Conservation (phyloP, 2,329 filamentous ascomycete species). For the Colletotrichum gigasporum region DNA sequence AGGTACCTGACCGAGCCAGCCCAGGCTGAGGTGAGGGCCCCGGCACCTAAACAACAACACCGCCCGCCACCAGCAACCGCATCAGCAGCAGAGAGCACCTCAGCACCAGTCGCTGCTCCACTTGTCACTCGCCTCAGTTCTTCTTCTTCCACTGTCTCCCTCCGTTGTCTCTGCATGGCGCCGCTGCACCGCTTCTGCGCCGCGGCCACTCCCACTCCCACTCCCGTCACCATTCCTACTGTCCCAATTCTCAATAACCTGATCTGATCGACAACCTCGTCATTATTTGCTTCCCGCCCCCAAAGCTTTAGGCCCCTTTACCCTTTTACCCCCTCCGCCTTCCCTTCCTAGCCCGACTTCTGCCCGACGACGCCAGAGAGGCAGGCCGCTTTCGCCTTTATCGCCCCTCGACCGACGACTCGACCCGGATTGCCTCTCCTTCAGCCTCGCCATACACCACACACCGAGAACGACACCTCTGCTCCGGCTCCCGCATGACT, state of each 20-base stretch:
- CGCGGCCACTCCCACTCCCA: slow-evolving; percentile 6
- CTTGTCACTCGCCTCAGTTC: not conserved
- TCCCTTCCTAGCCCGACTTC: not conserved
- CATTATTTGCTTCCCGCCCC: slow-evolving; percentile 1
- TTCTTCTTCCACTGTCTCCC: too few relatives aligned
- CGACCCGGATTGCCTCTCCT: not conserved
- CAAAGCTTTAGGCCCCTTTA: not conserved
- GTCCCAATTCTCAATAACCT: not conserved
- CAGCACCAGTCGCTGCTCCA: not conserved
- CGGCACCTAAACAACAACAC: slow-evolving; percentile 10
- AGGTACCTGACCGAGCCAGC: not conserved
- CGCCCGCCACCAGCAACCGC: slow-evolving; percentile 9
- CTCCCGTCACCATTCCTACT: not conserved
- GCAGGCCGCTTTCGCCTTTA: slow-evolving; percentile 2
- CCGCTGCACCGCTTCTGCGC: slow-evolving; percentile 21
- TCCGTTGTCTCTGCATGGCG: slow-evolving; percentile 9
- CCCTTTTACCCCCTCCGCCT: not conserved
- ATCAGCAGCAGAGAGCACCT: too few relatives aligned
- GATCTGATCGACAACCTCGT: slow-evolving; percentile 13
- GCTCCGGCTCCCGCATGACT: slow-evolving; percentile 16
- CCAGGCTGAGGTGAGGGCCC: not conserved
- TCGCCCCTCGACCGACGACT: not conserved
- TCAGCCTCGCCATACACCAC: not conserved
- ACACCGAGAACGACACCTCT: too few relatives aligned
- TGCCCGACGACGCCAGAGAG: not conserved